Base-by-base conservation (phyloP, 257 asterid genomes). In the Eustoma russellianum region DNA sequence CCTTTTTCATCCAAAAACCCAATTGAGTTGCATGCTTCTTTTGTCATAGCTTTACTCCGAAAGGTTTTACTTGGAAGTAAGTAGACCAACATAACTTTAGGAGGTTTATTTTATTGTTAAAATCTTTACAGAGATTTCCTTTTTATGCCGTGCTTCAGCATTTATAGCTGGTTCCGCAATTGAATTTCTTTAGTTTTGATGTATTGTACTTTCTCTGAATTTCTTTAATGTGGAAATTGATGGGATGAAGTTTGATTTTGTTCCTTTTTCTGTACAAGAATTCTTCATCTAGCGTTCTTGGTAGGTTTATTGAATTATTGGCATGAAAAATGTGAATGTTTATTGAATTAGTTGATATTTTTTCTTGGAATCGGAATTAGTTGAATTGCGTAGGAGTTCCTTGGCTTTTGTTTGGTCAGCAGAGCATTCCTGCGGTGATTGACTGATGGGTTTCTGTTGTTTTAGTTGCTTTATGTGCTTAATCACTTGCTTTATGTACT, bases 341-440 rank as follows among this genome's bases (percentile, higher is more conserved):
- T 50, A 45, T 62, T 40, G 66, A 46, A 41, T 67, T 65, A 64
- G 50, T 53, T 71, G 65, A 40, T n/a, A n/a, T n/a, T n/a, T n/a
- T n/a, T n/a, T n/a, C n/a, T n/a, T n/a, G n/a, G n/a, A n/a, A n/a
- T n/a, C n/a, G n/a, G 66, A 46, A 41, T 67, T 65, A 64, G 50
- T 53, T 71, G 65, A 40, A 19, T 9, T 48, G 19, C 28, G 18
- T 15, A 5, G 57, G 41, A 13, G 41, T 56, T 34, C 41, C 28
- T 61, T 66, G 66, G 47, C 50, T 34, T 72, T 59, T 45, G 53
- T 59, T 66, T 64, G 46, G 52, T 59, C 41, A 65, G 57, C 70
- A 48, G 66, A n/a, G 62, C 66, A 40, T 66, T 63, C 57, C 45
- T 74, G 66, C 76, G 67, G 85, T 66, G 15, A 28, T 69, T 75